Conservation (phyloP, 148 eudicot species). For the Fagopyrum esculentum region DNA sequence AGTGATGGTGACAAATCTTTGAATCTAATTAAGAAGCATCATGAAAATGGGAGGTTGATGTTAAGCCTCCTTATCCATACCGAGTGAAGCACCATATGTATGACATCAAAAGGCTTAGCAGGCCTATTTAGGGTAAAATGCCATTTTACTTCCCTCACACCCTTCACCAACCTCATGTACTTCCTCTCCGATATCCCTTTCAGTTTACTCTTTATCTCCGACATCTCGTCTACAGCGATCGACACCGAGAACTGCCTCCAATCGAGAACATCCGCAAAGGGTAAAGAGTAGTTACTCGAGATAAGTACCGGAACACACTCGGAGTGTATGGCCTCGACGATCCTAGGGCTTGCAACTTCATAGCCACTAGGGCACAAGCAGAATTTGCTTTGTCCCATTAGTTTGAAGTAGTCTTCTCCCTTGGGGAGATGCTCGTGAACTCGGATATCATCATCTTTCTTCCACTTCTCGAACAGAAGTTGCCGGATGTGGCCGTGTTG, state of each 20-base stretch:
- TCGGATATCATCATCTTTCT: constrained; percentile 10
- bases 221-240: neutral
- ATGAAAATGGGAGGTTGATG: constrained; percentile 9
- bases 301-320: constrained; percentile 14
- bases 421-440: constrained; percentile 12
- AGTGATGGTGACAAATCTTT: too few relatives aligned
- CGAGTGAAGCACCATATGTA: constrained; percentile 18
- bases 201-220: constrained; percentile 12
- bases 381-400: constrained; percentile 13
- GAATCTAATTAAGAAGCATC: neutral
- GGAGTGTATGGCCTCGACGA: constrained; percentile 14
- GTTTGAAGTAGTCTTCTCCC: constrained; percentile 4
- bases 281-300: constrained; percentile 3
- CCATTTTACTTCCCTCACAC: constrained; percentile 16
- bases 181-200: neutral
- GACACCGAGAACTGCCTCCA: constrained; percentile 16
- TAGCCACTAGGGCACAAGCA: constrained; percentile 20
- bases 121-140: constrained; percentile 20
- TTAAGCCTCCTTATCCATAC: constrained; percentile 15
- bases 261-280: constrained; percentile 13
- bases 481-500: constrained; percentile 30
- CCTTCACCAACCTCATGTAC: constrained; percentile 13
- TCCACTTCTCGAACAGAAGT: constrained; percentile 23
- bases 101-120: constrained; percentile 17
- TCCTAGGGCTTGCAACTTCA: constrained; percentile 20